Evolutionary conservation across 1,284 basidiomycete species (phyloP).

Genomic region (Apiotrichum laibachii): DNA sequence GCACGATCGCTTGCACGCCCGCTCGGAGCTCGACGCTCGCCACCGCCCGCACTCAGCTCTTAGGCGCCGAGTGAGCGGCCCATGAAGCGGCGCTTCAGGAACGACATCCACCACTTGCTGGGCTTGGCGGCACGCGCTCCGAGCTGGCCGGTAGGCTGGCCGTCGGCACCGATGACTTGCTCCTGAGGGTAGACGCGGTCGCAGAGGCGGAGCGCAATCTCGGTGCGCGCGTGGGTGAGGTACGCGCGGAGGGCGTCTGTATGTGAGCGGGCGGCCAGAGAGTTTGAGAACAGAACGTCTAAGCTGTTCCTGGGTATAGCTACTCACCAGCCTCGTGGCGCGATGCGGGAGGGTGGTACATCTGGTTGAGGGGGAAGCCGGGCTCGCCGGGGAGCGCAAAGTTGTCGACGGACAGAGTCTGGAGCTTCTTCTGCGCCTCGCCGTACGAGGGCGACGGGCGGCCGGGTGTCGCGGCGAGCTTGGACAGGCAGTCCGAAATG

Average conservation of each 20-base stretch:
- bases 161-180: constrained; percentile 44
- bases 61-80: constrained; percentile 16
- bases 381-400: constrained; percentile 96
- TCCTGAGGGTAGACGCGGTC: constrained; percentile 71
- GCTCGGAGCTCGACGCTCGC: not conserved
- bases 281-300: too few relatives aligned
- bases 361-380: constrained; percentile 86
- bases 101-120: constrained; percentile 99
- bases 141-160: constrained; percentile 58
- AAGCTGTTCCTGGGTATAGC: not conserved
- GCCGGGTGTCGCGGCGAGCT: constrained; percentile 62
- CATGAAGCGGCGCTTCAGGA: constrained; percentile 73
- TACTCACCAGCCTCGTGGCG: constrained; percentile 77
- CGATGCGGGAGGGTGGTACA: constrained; percentile 78
- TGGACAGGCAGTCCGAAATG: constrained; percentile 93
- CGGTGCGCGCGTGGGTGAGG: constrained; percentile 87
- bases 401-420: constrained; percentile 86
- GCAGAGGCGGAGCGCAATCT: constrained; percentile 78
- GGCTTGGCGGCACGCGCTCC: constrained; percentile 60
- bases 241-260: constrained; percentile 70
- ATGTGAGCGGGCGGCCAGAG: constrained; percentile 4
- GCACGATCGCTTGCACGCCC: not conserved
- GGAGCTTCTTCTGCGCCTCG: constrained; percentile 83
- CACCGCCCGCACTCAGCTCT: not conserved
- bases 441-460: constrained; percentile 62